Base-by-base conservation (phyloP, 805 yeast genomes). In the Saturnispora saitoi region DNA sequence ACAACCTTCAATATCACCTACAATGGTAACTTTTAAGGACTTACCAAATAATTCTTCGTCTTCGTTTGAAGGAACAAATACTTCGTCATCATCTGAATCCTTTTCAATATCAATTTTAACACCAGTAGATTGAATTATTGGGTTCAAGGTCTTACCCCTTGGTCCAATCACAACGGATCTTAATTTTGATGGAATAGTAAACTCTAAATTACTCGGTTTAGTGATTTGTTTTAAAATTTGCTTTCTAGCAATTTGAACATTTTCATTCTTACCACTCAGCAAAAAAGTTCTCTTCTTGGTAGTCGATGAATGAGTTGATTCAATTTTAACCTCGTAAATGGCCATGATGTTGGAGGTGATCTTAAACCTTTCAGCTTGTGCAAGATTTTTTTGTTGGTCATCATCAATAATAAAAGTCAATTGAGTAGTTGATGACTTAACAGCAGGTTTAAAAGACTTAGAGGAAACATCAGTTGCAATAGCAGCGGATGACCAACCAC, bases 1-100 rank as follows among this genome's bases (percentile, higher is more conserved):
- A 56, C 86, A 85, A 48, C 96, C 89, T 62, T 86, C 95, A 51
- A 77, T 75, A 61, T 89, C 95, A 68, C 97, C 98, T 51, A 78
- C 83, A 48, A 90, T 70, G 26, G 79, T 68, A 48, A 90, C 82
- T 31, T 71, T 70, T 30, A 84, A 72, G n/a, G 76, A 63, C 43
- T 71, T 77, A 32, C 82, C 82, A 58, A 77, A 78, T 45, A 78
- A 64, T 54, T 81, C 87, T 50, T 77, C 83, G 30, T 76, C 81
- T 38, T 58, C 62, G 28, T 52, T 46, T 29, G 50, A 29, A 29
- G 47, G 50, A n/a, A 15, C 43, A 19, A 41, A 37, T 12, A 22
- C 39, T 17, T 20, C 54, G 30, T 53, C 52, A 10, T 54, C 51
- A 14, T 52, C 50, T 41, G 50, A 45, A 22, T 49, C 56, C 42